Base-by-base conservation (phyloP, 768 basidiomycete species). In the Exidia glandulosa region DNA sequence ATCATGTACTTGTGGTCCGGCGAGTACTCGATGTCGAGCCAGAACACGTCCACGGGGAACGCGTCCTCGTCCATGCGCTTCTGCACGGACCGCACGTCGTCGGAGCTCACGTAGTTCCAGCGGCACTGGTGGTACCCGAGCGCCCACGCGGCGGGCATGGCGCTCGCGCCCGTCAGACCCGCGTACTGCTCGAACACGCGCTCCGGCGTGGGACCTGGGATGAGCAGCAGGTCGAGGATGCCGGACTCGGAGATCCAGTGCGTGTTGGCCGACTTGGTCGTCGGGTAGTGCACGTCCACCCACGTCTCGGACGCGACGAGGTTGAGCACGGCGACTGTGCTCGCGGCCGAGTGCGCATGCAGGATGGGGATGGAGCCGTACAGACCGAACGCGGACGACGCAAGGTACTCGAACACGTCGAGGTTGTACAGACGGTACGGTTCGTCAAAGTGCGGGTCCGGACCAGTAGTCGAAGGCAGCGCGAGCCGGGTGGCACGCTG, bases 211-310 rank as follows among this genome's bases (percentile, higher is more conserved):
- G 95, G 94, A 5, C 96, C 96, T 3, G 96, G 93, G 59, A 97
- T 82, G 65, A 99, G 77, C 75, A 98, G 91, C 10, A 96, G 71
- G 71, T 99, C 95, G 57, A 99, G 80, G 62, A 98, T 94, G 48
- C 96, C 96, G 3, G 92, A 93, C 72, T 99, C 96, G 6, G 94
- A 93, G 63, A 97, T 85, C 96, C 95, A 99, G 69, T 98, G 96
- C 0, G 95, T 94, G 63, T 87, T 79, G 0, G 90, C 88, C 6
- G 88, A 87, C 63, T 77, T 82, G 10, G 78, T 75, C 2, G 80
- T 74, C 3, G 83, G 71, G 68, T 90, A 90, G 3, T 78, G 83
- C 32, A 98, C 81, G 68, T 98, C 96, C 54, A 99, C 87, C 87
- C 91, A 98, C 0, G 93, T 92, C 68, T 99, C 96, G 1, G 94